Percentiles rank a stretch among this genome's conserved stretches.
phyloP scores from a whole-genome alignment of 2,329 filamentous ascomycete species.

The Aquanectria penicillioides region DNA sequence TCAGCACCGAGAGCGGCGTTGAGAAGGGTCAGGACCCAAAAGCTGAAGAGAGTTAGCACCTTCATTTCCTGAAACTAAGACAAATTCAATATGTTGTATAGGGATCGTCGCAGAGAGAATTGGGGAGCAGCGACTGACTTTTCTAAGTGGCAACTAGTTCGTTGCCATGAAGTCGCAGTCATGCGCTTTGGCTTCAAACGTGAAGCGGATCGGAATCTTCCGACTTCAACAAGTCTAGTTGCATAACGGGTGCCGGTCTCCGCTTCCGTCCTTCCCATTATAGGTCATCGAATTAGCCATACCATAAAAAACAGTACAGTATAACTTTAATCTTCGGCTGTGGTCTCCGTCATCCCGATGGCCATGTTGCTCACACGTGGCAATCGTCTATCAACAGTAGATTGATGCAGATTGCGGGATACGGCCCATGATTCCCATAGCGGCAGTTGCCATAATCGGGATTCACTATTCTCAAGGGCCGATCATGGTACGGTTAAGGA shows the following conservation, averaged over 20 bases:
- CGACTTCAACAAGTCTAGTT: not conserved
- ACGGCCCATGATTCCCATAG: too few relatives aligned
- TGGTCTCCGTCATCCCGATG: too few relatives aligned
- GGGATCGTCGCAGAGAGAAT: not conserved
- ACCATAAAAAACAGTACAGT: not conserved
- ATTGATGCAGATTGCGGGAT: too few relatives aligned
- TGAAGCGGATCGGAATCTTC: slow-evolving; percentile 8
- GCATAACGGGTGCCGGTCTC: not conserved
- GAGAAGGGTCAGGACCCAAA: slow-evolving; percentile 20
- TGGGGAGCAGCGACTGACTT: not conserved
- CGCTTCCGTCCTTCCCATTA: not conserved
- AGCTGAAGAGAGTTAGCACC: not conserved
- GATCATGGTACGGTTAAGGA: too few relatives aligned
- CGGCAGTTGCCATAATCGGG: too few relatives aligned
- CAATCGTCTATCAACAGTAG: too few relatives aligned
- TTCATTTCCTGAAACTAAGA: slow-evolving; percentile 14
- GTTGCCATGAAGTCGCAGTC: not conserved
- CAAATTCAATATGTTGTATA: not conserved
- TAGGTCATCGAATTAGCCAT: not conserved
- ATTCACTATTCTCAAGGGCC: too few relatives aligned
- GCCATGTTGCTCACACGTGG: too few relatives aligned
- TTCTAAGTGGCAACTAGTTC: not conserved
- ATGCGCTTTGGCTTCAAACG: not conserved
- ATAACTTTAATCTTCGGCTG: not conserved
- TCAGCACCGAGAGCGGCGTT: slow-evolving; percentile 20